Evolutionary conservation across 148 eudicot species (phyloP).

Genomic region (Bassia scoparia): DNA sequence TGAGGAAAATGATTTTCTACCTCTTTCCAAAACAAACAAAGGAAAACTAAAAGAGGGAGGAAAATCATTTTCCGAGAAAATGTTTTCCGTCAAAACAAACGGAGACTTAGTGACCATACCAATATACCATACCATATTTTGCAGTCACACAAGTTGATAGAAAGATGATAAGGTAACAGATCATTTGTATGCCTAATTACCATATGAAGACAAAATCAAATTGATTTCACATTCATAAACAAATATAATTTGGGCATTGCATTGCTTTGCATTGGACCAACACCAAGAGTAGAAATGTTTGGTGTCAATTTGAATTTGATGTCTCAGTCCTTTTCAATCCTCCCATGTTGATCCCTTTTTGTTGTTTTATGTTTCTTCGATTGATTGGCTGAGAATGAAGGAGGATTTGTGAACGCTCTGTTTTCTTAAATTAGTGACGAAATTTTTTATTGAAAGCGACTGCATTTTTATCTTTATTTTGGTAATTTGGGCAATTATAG

Average conservation of each 20-base stretch:
- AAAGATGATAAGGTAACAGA: slow-evolving; percentile 18
- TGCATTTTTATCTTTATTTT: background rate
- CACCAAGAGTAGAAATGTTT: slow-evolving; percentile 20
- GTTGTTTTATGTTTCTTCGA: slow-evolving; percentile 17
- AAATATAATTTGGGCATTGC: slow-evolving; percentile 4
- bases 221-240: background rate
- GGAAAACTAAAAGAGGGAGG: no score
- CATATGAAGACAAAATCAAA: slow-evolving; percentile 23
- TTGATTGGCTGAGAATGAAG: slow-evolving; percentile 6
- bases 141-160: slow-evolving; percentile 7
- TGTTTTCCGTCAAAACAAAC: no score
- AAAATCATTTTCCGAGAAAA: no score
- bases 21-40: no score
- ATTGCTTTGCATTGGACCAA: slow-evolving; percentile 12
- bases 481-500: background rate
- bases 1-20: no score
- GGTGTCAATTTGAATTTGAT: slow-evolving; percentile 26
- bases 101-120: no score
- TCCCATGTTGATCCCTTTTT: slow-evolving; percentile 1
- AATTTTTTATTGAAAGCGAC: background rate
- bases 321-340: slow-evolving; percentile 8
- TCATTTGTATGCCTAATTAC: slow-evolving; percentile 4
- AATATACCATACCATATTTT: background rate
- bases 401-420: background rate
- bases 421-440: background rate